phyloP scores from a whole-genome alignment of 306 rosid species.

The Lathyrus tuberosus region DNA sequence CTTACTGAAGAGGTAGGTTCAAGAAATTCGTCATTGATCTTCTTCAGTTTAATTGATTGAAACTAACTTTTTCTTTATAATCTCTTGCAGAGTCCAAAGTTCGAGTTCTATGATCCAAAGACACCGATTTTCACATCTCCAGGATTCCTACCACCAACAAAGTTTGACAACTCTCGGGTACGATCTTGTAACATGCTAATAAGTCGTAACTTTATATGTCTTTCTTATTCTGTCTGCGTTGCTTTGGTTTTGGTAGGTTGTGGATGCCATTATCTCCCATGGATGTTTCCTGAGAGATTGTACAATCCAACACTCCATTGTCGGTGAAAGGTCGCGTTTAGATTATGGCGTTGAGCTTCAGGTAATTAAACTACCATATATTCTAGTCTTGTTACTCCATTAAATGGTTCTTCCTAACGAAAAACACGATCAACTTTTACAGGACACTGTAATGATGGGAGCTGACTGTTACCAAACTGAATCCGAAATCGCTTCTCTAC shows the following conservation, averaged over 20 bases:
- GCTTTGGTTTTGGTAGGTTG: conserved; percentile 60
- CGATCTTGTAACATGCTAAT: conserved; percentile 30
- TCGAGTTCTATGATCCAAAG: conserved; percentile 86
- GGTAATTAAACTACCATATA: conserved; percentile 46
- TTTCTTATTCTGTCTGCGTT: conserved; percentile 45
- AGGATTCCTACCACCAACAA: conserved; percentile 87
- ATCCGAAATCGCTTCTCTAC: conserved; percentile 79
- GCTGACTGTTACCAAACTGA: conserved; percentile 94
- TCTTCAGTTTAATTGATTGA: conserved; percentile 34
- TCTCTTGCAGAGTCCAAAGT: conserved; percentile 63
- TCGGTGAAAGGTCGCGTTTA: conserved; percentile 88
- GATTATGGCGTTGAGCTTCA: conserved; percentile 78
- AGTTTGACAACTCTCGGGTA: conserved; percentile 80
- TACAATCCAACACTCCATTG: conserved; percentile 68
- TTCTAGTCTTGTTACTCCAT: neutral
- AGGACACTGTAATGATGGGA: conserved; percentile 96
- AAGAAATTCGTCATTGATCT: neutral
- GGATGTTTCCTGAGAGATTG: conserved; percentile 95
- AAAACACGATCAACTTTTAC: conserved; percentile 22
- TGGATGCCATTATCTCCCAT: conserved; percentile 91
- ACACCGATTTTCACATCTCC: conserved; percentile 94
- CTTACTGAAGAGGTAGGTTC: conserved; percentile 81
- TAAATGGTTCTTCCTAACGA: conserved; percentile 12
- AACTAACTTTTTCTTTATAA: conserved; percentile 33
- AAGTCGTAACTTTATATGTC: neutral